Percentiles rank a stretch among this genome's conserved stretches.
These are phyloP conservation scores for Aspergillus neoniger DNA, from an alignment of 2,329 filamentous ascomycete genomes.

Conservation along the genomic window DNA sequence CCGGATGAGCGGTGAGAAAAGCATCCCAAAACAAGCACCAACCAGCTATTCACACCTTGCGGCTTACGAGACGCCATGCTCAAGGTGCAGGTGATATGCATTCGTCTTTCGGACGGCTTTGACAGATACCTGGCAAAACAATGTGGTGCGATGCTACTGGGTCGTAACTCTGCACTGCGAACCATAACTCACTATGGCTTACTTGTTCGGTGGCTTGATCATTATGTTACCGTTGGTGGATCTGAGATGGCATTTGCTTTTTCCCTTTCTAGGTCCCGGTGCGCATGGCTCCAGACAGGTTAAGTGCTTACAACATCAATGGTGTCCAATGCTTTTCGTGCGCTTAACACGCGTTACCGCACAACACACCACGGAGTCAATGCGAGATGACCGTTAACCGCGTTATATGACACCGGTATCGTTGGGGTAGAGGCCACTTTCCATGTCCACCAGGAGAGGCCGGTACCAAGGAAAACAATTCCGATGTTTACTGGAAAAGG, in stretches of 20 bases:
- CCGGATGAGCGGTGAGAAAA: slow-evolving; percentile 13
- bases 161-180: background rate
- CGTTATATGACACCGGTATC: background rate
- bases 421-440: background rate
- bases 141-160: background rate
- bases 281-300: background rate
- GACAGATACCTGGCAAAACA: slow-evolving; percentile 10
- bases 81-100: slow-evolving; percentile 2
- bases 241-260: background rate
- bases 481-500: background rate
- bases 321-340: background rate
- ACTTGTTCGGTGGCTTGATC: slow-evolving; percentile 2
- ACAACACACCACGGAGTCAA: background rate
- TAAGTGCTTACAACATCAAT: background rate
- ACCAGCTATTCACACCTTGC: background rate
- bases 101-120: slow-evolving; percentile 5
- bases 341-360: background rate
- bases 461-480: background rate
- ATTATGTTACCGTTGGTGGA: slow-evolving; percentile 2
- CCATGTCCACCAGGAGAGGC: background rate
- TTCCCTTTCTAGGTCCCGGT: background rate
- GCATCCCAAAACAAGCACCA: background rate
- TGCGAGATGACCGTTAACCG: slow-evolving; percentile 13
- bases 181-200: background rate
- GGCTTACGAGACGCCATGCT: slow-evolving; percentile 3